A percentile compares a stretch with the other conserved stretches of the same genome.
Conservation (phyloP, 2,329 filamentous ascomycete species). For the Pezizomycotina sp. region DNA sequence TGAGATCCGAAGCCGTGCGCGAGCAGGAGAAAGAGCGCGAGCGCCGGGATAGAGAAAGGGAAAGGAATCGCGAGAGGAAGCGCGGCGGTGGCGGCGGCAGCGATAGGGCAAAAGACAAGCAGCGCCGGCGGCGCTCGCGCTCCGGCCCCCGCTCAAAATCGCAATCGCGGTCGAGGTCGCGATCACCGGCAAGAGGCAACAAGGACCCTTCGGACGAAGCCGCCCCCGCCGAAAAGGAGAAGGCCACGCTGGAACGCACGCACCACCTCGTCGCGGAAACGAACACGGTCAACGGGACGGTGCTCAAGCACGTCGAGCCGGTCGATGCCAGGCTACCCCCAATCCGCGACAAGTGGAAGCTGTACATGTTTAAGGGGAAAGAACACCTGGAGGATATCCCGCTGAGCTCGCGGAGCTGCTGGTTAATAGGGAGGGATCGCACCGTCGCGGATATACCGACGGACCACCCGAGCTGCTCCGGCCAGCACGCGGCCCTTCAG, state of each 20-base stretch:
- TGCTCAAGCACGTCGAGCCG: conserved; percentile 92
- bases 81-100: conserved; percentile 5
- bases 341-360: conserved; percentile 60
- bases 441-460: conserved; percentile 67
- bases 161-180: conserved; percentile 1
- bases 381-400: conserved; percentile 63
- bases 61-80: conserved; percentile 3
- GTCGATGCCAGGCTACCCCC: conserved; percentile 80
- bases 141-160: conserved; percentile 1
- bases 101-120: conserved; percentile 6
- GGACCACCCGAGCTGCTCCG: conserved; percentile 83
- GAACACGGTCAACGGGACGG: conserved; percentile 66
- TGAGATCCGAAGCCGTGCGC: conserved; percentile 3
- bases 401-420: conserved; percentile 62
- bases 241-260: conserved; percentile 68
- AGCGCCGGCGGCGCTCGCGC: conserved; percentile 1
- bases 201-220: conserved; percentile 24
- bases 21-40: conserved; percentile 1
- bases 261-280: conserved; percentile 76
- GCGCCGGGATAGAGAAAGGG: conserved; percentile 4
- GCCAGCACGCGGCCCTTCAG: conserved; percentile 89
- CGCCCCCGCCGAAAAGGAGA: conserved; percentile 53
- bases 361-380: conserved; percentile 80
- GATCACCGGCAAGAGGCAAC: neutral
- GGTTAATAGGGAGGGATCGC: conserved; percentile 70